These are phyloP conservation scores for Lachnellula subtilissima DNA, from an alignment of 2,329 filamentous ascomycete species.

Conservation along the genomic window DNA sequence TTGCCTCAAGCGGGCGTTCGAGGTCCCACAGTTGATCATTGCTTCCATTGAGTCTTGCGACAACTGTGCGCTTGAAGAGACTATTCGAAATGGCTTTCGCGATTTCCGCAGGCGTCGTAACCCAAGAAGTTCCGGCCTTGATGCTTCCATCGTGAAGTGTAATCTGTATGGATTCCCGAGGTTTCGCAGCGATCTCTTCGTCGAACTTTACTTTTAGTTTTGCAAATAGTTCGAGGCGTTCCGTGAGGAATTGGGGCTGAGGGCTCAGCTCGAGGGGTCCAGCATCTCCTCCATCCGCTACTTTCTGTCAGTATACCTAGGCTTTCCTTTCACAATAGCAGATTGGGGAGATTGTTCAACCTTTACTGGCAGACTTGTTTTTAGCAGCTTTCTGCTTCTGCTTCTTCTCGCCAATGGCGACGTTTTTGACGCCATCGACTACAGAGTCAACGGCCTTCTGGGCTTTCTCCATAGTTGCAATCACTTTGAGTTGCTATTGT, in stretches of 20 bases:
- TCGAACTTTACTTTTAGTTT: constrained; percentile 80
- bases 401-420: constrained; percentile 44
- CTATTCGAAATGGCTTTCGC: constrained; percentile 78
- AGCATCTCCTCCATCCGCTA: constrained; percentile 36
- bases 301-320: neutral
- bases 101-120: constrained; percentile 81
- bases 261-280: constrained; percentile 45
- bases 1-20: constrained; percentile 81
- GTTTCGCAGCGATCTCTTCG: constrained; percentile 66
- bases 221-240: constrained; percentile 83
- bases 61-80: constrained; percentile 78
- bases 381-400: constrained; percentile 39
- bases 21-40: constrained; percentile 79
- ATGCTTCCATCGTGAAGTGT: constrained; percentile 68
- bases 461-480: constrained; percentile 42
- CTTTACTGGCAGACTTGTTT: constrained; percentile 40
- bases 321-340: too few relatives aligned
- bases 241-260: constrained; percentile 72
- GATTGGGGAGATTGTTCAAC: neutral
- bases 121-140: constrained; percentile 76
- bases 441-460: constrained; percentile 45
- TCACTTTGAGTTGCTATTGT: constrained; percentile 11
- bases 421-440: constrained; percentile 56
- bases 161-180: constrained; percentile 69
- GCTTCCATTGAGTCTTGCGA: constrained; percentile 76